Evolutionary conservation across 768 basidiomycete genomes (phyloP), one percentile per base, ranked within the genome.

Genomic region (Psilocybe azurescens): DNA sequence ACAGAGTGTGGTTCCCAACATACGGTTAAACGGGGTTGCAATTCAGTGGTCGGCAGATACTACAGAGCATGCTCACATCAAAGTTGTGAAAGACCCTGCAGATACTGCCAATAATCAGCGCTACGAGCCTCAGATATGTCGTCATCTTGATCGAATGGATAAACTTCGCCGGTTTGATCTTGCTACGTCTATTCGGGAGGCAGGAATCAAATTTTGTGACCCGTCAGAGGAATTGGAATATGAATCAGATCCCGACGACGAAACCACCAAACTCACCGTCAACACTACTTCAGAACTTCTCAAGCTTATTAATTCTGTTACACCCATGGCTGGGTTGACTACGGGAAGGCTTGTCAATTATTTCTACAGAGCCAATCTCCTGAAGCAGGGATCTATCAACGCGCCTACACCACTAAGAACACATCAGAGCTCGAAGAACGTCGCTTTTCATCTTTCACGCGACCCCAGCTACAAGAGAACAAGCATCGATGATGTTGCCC

Each of bases 41-140:
- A 67, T 71, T 5, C 75, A 81, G 52, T 77, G 72, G 71, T 74
- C 76, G 49, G 72, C 74, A 0, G 74, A 81, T 62, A 59, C 70
- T 11, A 77, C 73, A 9, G 74, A 81, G 58, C 66, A 70, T 30
- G 62, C 73, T 1, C 73, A 79, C 47, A 76, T 76, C 56, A 67
- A 64, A 0, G 59, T 72, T 18, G 71, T 77, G 61, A 79, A 77
- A 58, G 61, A 72, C 32, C 75, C 75, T 29, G 66, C 73, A 28
- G 56, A 68, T 18, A n/a, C 69, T 28, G 68, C 66, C 2, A 80
- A 78, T 58, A 73, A 76, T 41, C 72, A 72, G 5, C 60, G 75
- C n/a, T 75, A 74, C 48, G 67, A 77, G 52, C 44, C 67, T 0
- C 77, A 80, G 62, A 78, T 79, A 33, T 72, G 70, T 36, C 62